These are phyloP conservation scores for Stachybotrys elegans DNA, from an alignment of 2,329 filamentous ascomycete species.

Conservation along the genomic window DNA sequence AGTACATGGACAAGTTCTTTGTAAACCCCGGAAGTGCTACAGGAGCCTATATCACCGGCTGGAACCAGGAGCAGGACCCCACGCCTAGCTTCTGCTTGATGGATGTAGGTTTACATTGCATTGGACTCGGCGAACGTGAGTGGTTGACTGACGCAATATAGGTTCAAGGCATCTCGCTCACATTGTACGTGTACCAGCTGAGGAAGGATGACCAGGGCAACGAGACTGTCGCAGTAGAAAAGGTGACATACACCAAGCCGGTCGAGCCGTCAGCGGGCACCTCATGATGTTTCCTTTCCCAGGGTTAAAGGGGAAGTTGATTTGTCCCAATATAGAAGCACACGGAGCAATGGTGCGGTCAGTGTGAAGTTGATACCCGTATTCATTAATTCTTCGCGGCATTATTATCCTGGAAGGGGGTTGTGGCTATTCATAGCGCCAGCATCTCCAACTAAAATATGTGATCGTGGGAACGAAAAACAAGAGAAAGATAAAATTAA, in stretches of 20 bases:
- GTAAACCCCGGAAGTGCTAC: slow-evolving; percentile 65
- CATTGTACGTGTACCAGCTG: slow-evolving; percentile 89
- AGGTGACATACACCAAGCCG: slow-evolving; percentile 80
- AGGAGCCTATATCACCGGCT: slow-evolving; percentile 56
- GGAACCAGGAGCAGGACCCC: slow-evolving; percentile 61
- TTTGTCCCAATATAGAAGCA: slow-evolving; percentile 6
- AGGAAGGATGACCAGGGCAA: slow-evolving; percentile 71
- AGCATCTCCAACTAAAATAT: slow-evolving; percentile 6
- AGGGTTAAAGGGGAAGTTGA: slow-evolving; percentile 6
- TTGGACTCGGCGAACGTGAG: too few relatives aligned
- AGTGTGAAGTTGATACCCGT: slow-evolving; percentile 21
- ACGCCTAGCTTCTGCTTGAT: slow-evolving; percentile 93
- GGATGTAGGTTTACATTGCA: slow-evolving; percentile 79
- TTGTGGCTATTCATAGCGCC: slow-evolving; percentile 3
- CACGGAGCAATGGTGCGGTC: slow-evolving; percentile 16
- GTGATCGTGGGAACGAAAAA: too few relatives aligned
- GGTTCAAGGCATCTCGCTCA: slow-evolving; percentile 94
- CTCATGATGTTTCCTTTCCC: slow-evolving; percentile 29
- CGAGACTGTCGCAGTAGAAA: slow-evolving; percentile 78
- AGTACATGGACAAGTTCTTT: slow-evolving; percentile 72
- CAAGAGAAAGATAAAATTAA: slow-evolving; percentile 15
- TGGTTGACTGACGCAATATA: too few relatives aligned
- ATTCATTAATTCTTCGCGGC: slow-evolving; percentile 6
- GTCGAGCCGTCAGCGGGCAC: slow-evolving; percentile 51
- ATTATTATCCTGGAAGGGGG: slow-evolving; percentile 10